phyloP scores from a whole-genome alignment of 2,329 filamentous ascomycete species.

The Stachybotrys echinatus region DNA sequence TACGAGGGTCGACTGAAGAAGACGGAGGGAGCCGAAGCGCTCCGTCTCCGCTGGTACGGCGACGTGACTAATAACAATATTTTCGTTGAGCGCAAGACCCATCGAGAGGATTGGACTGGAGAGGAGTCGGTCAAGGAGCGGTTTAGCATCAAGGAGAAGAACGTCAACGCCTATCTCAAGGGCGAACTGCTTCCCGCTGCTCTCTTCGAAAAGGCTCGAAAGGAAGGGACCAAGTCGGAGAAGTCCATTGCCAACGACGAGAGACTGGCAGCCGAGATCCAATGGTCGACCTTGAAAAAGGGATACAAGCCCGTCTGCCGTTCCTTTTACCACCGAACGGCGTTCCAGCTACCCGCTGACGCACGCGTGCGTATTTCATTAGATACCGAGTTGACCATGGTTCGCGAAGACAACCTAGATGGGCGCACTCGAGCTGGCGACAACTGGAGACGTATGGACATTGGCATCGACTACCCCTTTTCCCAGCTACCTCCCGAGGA shows the following conservation, averaged over 20 bases:
- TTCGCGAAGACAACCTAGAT: slow-evolving; percentile 91
- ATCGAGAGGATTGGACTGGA: slow-evolving; percentile 97
- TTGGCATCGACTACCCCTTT: slow-evolving; percentile 94
- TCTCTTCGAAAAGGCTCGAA: slow-evolving; percentile 94
- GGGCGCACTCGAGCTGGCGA: slow-evolving; percentile 69
- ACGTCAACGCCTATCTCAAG: slow-evolving; percentile 84
- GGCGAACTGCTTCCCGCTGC: slow-evolving; percentile 80
- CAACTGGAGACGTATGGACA: slow-evolving; percentile 96
- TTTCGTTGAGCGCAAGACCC: slow-evolving; percentile 96
- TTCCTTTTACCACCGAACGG: slow-evolving; percentile 97
- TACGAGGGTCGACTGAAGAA: slow-evolving; percentile 95
- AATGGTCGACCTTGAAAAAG: slow-evolving; percentile 86
- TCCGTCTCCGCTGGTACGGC: slow-evolving; percentile 94
- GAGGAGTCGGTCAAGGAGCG: slow-evolving; percentile 98
- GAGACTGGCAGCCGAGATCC: slow-evolving; percentile 82
- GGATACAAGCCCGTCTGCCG: slow-evolving; percentile 84
- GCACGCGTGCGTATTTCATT: slow-evolving; percentile 94
- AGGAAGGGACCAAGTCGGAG: slow-evolving; percentile 88
- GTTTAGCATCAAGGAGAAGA: slow-evolving; percentile 94
- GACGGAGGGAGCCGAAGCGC: slow-evolving; percentile 94
- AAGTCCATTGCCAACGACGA: slow-evolving; percentile 90
- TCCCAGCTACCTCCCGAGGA: slow-evolving; percentile 80
- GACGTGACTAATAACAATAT: slow-evolving; percentile 94
- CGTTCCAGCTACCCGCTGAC: slow-evolving; percentile 95
- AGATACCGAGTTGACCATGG: slow-evolving; percentile 93